Percentiles rank a stretch among this genome's conserved stretches.
Conservation (phyloP, 1,284 basidiomycete genomes). For the Ustilago lituana region DNA sequence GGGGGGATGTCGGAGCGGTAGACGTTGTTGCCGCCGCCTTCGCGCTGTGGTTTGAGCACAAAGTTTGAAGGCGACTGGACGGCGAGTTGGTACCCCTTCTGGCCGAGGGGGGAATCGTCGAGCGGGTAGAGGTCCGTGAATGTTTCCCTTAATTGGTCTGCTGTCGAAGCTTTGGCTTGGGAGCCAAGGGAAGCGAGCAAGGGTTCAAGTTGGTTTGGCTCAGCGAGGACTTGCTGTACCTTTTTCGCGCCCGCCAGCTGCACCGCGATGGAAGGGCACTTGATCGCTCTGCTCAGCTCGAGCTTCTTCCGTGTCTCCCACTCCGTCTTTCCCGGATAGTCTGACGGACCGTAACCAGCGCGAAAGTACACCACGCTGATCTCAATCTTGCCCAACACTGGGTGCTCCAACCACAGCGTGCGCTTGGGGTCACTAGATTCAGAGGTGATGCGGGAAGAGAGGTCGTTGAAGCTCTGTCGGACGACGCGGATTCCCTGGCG, state of each 20-base stretch:
- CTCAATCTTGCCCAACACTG: constrained; percentile 69
- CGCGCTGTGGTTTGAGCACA: constrained; percentile 93
- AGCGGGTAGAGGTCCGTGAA: constrained; percentile 63
- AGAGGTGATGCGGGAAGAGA: constrained; percentile 19
- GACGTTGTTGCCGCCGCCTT: constrained; percentile 97
- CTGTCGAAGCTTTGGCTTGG: constrained; percentile 1
- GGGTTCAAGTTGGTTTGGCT: constrained; percentile 77
- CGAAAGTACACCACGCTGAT: constrained; percentile 88
- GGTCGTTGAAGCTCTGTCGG: constrained; percentile 52
- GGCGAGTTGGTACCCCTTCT: constrained; percentile 73
- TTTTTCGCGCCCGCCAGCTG: constrained; percentile 97
- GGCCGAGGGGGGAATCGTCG: constrained; percentile 69
- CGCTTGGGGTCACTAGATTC: constrained; percentile 4
- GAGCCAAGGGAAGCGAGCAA: constrained; percentile 69
- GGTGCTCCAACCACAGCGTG: constrained; percentile 16
- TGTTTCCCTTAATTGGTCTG: constrained; percentile 23
- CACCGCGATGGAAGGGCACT: constrained; percentile 88
- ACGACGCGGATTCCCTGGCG: constrained; percentile 67
- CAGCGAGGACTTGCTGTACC: constrained; percentile 87
- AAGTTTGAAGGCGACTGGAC: constrained; percentile 72
- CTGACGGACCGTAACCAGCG: constrained; percentile 84
- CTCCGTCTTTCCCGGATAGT: constrained; percentile 75
- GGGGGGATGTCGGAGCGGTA: constrained; percentile 84
- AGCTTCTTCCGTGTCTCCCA: constrained; percentile 80
- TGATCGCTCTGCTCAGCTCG: constrained; percentile 84